Evolutionary conservation across 2,329 filamentous ascomycete species (phyloP), one percentile per base, ranked within the genome.

Genomic region (Fusarium sp.): DNA sequence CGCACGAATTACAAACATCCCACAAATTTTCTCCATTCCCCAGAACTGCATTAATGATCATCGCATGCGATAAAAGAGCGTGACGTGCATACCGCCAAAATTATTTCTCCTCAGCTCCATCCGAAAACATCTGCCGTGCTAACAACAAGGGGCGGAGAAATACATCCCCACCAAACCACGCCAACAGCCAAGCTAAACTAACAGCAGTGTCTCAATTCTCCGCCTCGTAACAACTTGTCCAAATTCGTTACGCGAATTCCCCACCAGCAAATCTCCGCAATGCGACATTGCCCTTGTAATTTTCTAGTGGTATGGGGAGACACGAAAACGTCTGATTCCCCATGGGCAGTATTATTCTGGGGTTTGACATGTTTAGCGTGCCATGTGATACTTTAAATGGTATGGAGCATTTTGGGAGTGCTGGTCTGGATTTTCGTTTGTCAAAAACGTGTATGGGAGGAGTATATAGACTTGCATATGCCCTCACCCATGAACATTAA

Each of bases 271-370:
- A 60, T 56, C 38, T 56, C 57, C 57, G 57, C 57, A 54, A 33
- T 48, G 37, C 30, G 8, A 49, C 7, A 30, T 9, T 6, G 30
- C 27, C 46, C 60, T 49, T 4, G 14, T 15, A 17, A 27, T 58
- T 30, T 33, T 53, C 45, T 59, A 40, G 55, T 5, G 26, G 56
- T 60, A 41, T 54, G 27, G 64, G 61, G 48, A 53, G 38, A 49
- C 48, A 53, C 44, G 33, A 60, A 32, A 66, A 66, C 61, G 64
- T 60, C 35, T 54, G 46, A 67, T 67, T 60, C 64, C 64, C 64
- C 64, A 54, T 66, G 64, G 64, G 61, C 44, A 63, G 37, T 5
- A 33, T 17, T 32, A 52, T 23, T 57, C 64, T 46, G 61, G 61
- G 61, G 64, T 38, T 46, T 45, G 56, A 23, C 33, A 60, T 32